Evolutionary conservation across 1,139 yeast species (phyloP).

Genomic region (Kodamaea alishanica): DNA sequence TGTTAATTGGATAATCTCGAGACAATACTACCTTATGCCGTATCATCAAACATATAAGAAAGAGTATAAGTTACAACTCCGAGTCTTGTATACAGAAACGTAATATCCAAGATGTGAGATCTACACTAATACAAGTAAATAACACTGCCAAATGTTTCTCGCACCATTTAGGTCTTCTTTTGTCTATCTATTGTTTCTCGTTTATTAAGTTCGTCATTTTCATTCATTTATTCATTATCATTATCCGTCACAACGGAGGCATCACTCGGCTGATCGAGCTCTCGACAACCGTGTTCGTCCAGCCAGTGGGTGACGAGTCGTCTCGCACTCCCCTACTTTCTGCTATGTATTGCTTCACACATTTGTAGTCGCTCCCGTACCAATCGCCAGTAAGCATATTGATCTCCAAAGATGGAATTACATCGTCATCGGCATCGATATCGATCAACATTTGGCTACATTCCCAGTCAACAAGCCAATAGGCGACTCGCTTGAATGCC

Average conservation of each 20-base stretch:
- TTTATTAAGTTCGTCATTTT: neutral
- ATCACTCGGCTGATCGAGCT: constrained; percentile 34
- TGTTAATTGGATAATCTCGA: no score
- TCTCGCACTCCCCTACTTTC: constrained; percentile 19
- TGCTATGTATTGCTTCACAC: constrained; percentile 30
- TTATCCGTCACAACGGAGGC: constrained; percentile 45
- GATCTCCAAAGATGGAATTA: constrained; percentile 25
- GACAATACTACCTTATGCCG: no score
- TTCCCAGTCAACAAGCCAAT: constrained; percentile 49
- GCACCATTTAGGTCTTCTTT: no score
- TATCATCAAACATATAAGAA: no score
- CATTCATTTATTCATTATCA: neutral
- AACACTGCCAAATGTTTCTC: no score
- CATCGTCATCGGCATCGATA: constrained; percentile 10
- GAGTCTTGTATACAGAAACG: no score
- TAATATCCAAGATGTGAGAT: no score
- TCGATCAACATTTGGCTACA: constrained; percentile 18
- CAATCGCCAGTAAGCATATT: constrained; percentile 44
- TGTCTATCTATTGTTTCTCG: no score
- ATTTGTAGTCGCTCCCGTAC: constrained; percentile 45
- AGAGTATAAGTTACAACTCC: no score
- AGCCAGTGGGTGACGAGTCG: constrained; percentile 31
- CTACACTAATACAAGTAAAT: no score
- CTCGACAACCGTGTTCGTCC: constrained; percentile 35
- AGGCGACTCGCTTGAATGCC: constrained; percentile 42